Percentiles rank a stretch among this genome's conserved stretches.
Evolutionary conservation across 805 yeast species (phyloP).

Genomic region (Candida manassasensis): DNA sequence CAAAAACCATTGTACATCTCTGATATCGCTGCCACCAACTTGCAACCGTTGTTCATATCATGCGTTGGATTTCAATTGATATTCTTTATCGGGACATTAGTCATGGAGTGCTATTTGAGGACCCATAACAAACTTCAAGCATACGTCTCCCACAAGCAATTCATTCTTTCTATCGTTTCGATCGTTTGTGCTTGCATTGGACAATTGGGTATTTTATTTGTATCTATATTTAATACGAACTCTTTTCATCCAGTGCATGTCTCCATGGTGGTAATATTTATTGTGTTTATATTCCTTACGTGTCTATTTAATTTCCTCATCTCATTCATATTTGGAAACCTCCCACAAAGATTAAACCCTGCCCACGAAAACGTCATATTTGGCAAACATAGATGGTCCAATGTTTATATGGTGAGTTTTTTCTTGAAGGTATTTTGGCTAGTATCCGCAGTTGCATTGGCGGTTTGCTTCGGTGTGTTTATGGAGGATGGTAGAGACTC

Average conservation of each 20-base stretch:
- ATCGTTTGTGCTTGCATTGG: conserved; percentile 50
- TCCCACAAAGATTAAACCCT: conserved; percentile 33
- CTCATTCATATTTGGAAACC: conserved; percentile 35
- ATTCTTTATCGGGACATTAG: conserved; percentile 59
- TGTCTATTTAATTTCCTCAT: conserved; percentile 34
- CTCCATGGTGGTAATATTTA: conserved; percentile 69
- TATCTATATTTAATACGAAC: conserved; percentile 67
- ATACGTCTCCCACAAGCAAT: conserved; percentile 41
- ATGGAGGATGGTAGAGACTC: conserved; percentile 31
- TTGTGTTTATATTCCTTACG: conserved; percentile 57
- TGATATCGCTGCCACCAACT: conserved; percentile 81
- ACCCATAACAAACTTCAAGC: conserved; percentile 52
- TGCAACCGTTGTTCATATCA: conserved; percentile 79
- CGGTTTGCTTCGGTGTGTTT: conserved; percentile 58
- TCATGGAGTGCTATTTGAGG: conserved; percentile 61
- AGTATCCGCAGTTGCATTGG: conserved; percentile 58
- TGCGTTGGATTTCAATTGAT: conserved; percentile 77
- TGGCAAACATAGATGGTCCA: conserved; percentile 33
- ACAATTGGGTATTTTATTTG: conserved; percentile 68
- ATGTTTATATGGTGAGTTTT: conserved; percentile 45
- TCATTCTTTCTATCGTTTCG: conserved; percentile 37
- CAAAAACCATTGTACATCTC: conserved; percentile 68
- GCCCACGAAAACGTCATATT: conserved; percentile 36
- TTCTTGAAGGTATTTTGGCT: conserved; percentile 62
- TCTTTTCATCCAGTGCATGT: conserved; percentile 54